Conservation (phyloP, 2,329 filamentous ascomycete genomes). For the Tolypocladium tropicale region DNA sequence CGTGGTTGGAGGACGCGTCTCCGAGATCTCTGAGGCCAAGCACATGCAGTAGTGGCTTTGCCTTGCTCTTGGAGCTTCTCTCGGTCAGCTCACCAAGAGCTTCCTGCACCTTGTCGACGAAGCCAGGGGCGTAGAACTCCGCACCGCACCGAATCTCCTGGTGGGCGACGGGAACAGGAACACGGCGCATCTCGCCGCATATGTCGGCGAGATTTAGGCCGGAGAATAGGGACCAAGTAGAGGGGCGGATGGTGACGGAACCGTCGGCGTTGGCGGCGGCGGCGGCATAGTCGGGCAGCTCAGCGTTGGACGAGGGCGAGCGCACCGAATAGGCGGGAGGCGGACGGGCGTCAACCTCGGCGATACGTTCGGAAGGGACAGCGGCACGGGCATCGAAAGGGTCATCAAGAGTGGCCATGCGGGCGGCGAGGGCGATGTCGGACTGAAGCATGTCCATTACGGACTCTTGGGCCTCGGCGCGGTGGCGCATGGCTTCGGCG, state of each 20-base stretch:
- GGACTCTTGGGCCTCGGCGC: conserved; percentile 1
- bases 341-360: conserved; percentile 2
- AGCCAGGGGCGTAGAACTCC: conserved; percentile 5
- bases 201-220: conserved; percentile 8
- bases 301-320: conserved; percentile 1
- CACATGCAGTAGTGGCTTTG: conserved; percentile 2
- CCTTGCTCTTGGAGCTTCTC: neutral
- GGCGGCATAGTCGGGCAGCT: conserved; percentile 6
- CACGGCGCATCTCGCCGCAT: conserved; percentile 1
- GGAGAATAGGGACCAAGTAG: conserved; percentile 7
- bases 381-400: conserved; percentile 3
- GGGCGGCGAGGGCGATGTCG: conserved; percentile 5
- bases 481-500: conserved; percentile 5
- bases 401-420: conserved; percentile 6
- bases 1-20: neutral
- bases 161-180: conserved; percentile 8
- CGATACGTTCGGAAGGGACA: conserved; percentile 1
- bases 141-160: conserved; percentile 6
- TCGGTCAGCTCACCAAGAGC: conserved; percentile 3
- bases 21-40: neutral
- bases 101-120: conserved; percentile 2
- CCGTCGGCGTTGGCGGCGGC: conserved; percentile 20
- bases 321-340: conserved; percentile 6
- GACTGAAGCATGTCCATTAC: conserved; percentile 5
- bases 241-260: conserved; percentile 7